phyloP scores from a whole-genome alignment of 139 green algal genomes.

The Asterochloris erici region DNA sequence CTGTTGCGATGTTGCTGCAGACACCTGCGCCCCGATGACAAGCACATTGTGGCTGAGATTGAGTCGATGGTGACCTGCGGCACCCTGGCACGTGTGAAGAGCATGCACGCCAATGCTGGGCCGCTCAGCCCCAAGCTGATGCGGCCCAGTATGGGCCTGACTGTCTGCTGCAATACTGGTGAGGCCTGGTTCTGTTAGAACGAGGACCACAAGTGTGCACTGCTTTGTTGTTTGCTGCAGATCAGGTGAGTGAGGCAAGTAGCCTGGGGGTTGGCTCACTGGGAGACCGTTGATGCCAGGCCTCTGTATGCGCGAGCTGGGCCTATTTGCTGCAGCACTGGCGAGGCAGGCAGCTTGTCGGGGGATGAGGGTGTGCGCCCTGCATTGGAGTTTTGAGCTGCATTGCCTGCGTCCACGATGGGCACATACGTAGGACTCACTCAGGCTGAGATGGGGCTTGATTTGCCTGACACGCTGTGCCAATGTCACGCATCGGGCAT shows the following conservation, averaged over 20 bases:
- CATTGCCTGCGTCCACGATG: no score
- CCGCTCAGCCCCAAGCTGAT: not conserved
- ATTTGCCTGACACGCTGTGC: no score
- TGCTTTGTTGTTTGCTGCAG: not conserved
- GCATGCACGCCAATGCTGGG: not conserved
- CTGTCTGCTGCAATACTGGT: not conserved
- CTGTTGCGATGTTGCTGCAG: constrained; percentile 18
- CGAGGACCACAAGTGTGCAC: not conserved
- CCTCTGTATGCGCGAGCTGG: no score
- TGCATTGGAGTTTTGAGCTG: no score
- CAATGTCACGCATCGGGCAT: no score
- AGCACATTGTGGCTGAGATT: constrained; percentile 57
- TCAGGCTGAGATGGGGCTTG: no score
- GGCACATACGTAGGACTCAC: no score
- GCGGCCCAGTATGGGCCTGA: not conserved
- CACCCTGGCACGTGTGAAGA: constrained; percentile 2
- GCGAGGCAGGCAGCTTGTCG: no score
- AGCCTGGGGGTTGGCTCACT: no score
- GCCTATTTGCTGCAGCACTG: no score
- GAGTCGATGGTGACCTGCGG: constrained; percentile 8
- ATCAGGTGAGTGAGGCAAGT: not conserved
- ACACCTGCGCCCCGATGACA: constrained; percentile 36
- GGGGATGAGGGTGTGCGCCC: no score
- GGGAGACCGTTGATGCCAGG: no score
- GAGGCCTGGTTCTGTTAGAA: not conserved